Evolutionary conservation across 2,329 filamentous ascomycete species (phyloP).

Genomic region (Fusarium temperatum): DNA sequence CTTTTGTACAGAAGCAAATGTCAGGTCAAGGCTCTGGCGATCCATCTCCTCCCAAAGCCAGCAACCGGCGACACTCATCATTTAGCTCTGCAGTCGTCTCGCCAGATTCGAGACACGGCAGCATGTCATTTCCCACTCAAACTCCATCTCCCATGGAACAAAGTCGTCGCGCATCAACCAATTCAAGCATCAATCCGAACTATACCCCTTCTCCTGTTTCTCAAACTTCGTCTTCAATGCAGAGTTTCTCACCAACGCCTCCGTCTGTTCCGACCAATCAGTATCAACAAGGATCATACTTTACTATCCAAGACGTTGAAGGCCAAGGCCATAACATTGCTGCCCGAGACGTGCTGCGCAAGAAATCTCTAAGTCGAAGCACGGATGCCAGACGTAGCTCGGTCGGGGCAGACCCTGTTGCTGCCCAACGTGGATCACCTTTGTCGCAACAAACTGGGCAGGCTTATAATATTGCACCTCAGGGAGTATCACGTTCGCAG

Average conservation of each 20-base stretch:
- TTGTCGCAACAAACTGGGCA: constrained; percentile 11
- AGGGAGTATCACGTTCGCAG: constrained; percentile 19
- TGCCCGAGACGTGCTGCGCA: constrained; percentile 38
- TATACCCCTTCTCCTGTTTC: constrained; percentile 41
- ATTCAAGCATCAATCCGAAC: constrained; percentile 26
- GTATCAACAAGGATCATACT: constrained; percentile 33
- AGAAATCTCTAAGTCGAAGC: constrained; percentile 32
- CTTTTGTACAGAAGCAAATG: background rate
- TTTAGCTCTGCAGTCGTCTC: constrained; percentile 40
- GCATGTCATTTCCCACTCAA: constrained; percentile 39
- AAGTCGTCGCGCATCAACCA: constrained; percentile 30
- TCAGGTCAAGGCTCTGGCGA: background rate
- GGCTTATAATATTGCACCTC: background rate
- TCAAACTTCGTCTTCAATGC: constrained; percentile 24
- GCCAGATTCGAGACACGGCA: constrained; percentile 40
- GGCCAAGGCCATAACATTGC: constrained; percentile 32
- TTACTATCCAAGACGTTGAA: constrained; percentile 26
- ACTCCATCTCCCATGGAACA: constrained; percentile 45
- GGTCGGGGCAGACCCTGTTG: constrained; percentile 25
- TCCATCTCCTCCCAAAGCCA: background rate
- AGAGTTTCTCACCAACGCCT: constrained; percentile 26
- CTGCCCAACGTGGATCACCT: constrained; percentile 20
- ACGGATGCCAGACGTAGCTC: constrained; percentile 36
- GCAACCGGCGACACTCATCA: constrained; percentile 41
- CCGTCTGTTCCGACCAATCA: constrained; percentile 24